Evolutionary conservation across 2,329 filamentous ascomycete species (phyloP).

Genomic region (Fusarium secorum): DNA sequence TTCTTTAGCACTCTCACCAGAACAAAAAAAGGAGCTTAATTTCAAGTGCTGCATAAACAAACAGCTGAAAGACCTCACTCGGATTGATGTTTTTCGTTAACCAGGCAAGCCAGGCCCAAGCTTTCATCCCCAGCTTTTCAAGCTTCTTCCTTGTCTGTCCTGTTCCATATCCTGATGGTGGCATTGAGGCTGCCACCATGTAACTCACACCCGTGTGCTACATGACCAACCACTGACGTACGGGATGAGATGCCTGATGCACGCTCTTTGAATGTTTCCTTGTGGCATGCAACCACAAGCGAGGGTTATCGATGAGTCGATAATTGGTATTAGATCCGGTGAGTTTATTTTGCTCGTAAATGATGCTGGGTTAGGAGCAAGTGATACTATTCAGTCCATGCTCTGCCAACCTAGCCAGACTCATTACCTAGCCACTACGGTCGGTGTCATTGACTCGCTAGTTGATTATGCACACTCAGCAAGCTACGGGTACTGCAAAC

Average conservation of each 20-base stretch:
- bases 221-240: slow-evolving; percentile 26
- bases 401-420: not conserved
- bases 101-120: slow-evolving; percentile 9
- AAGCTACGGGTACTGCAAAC: not conserved
- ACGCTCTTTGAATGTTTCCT: slow-evolving; percentile 24
- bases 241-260: slow-evolving; percentile 22
- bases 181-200: slow-evolving; percentile 17
- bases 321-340: not conserved
- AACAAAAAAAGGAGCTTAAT: slow-evolving; percentile 15
- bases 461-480: not conserved
- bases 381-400: not conserved
- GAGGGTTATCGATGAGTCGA: not conserved
- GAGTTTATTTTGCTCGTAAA: not conserved
- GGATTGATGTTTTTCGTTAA: not conserved
- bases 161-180: not conserved
- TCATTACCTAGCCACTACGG: not conserved
- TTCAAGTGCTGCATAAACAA: slow-evolving; percentile 1
- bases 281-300: slow-evolving; percentile 2
- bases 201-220: slow-evolving; percentile 11
- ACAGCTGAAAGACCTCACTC: slow-evolving; percentile 6
- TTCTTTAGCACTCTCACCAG: slow-evolving; percentile 10
- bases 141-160: slow-evolving; percentile 15
- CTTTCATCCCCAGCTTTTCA: slow-evolving; percentile 30
- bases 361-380: not conserved
- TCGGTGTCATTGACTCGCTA: not conserved